Evolutionary conservation across 768 basidiomycete genomes (phyloP).

Genomic region (Kwoniella sp.): DNA sequence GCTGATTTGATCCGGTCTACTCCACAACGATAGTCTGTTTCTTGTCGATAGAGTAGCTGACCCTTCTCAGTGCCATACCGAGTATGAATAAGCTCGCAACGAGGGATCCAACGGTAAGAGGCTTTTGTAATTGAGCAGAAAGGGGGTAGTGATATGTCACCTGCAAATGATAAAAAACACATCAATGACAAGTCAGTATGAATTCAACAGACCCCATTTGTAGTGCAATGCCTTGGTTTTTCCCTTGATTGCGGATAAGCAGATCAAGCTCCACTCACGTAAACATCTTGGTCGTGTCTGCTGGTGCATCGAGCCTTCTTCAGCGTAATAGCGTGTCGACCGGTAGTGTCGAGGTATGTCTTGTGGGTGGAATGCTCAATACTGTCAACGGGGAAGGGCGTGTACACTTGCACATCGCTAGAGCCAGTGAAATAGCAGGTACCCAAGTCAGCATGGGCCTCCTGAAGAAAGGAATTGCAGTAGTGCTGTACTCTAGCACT

Average conservation of each 20-base stretch:
- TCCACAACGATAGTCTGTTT: constrained; percentile 21
- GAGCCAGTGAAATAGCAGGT: no score
- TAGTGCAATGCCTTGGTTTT: neutral
- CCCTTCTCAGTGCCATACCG: constrained; percentile 58
- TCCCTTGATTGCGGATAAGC: no score
- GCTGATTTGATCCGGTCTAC: neutral
- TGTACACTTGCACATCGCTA: constrained; percentile 74
- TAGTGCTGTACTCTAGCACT: no score
- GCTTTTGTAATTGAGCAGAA: constrained; percentile 82
- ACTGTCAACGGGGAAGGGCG: constrained; percentile 75
- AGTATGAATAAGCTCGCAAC: constrained; percentile 52
- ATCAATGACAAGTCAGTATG: no score
- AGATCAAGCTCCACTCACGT: constrained; percentile 67
- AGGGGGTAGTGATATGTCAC: constrained; percentile 83
- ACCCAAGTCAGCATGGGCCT: no score
- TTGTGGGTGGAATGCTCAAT: constrained; percentile 68
- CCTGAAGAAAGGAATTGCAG: no score
- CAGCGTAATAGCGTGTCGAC: constrained; percentile 77
- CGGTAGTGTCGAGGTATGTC: constrained; percentile 88
- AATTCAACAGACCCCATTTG: no score
- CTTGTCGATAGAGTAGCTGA: constrained; percentile 61
- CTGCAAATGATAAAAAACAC: no score
- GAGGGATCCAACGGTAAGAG: constrained; percentile 69
- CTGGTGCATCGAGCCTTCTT: constrained; percentile 74
- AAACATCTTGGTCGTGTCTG: constrained; percentile 75